phyloP scores from a whole-genome alignment of 2,329 filamentous ascomycete species.

The Colletotrichum tropicicola region DNA sequence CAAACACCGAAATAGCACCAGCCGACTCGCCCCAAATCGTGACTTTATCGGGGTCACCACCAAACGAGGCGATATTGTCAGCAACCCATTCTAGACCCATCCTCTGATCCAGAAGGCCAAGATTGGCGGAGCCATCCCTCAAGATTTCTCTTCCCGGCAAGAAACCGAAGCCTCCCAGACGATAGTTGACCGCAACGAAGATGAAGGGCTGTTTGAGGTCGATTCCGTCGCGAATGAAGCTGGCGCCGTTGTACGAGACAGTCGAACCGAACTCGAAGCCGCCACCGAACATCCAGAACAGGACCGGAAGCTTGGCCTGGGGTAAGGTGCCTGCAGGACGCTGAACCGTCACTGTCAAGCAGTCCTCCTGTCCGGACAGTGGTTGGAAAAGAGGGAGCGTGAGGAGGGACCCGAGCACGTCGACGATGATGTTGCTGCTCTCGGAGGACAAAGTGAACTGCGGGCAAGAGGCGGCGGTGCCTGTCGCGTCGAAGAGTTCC shows the following conservation, averaged over 20 bases:
- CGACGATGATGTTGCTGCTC: slow-evolving; percentile 45
- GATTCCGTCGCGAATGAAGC: slow-evolving; percentile 55
- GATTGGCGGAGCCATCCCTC: slow-evolving; percentile 72
- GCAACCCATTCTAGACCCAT: slow-evolving; percentile 79
- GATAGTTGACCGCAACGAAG: slow-evolving; percentile 82
- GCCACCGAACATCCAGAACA: slow-evolving; percentile 78
- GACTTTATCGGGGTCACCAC: slow-evolving; percentile 80
- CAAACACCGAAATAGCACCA: slow-evolving; percentile 76
- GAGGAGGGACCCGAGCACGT: slow-evolving; percentile 59
- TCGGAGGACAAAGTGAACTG: slow-evolving; percentile 72
- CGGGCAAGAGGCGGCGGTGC: slow-evolving; percentile 70
- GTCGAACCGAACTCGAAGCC: slow-evolving; percentile 66
- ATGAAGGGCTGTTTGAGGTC: slow-evolving; percentile 70
- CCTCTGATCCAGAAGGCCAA: slow-evolving; percentile 78
- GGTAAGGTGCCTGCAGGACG: slow-evolving; percentile 65
- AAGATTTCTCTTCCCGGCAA: slow-evolving; percentile 74
- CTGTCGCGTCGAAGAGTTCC: slow-evolving; percentile 69
- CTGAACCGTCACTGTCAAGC: slow-evolving; percentile 68
- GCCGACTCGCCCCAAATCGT: slow-evolving; percentile 83
- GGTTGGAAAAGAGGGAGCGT: slow-evolving; percentile 66
- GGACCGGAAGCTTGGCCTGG: slow-evolving; percentile 67
- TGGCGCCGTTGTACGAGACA: slow-evolving; percentile 60
- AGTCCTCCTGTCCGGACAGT: slow-evolving; percentile 69
- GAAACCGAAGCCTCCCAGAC: slow-evolving; percentile 79
- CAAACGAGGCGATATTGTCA: slow-evolving; percentile 80